These are phyloP conservation scores for Candida hungchunana DNA, from an alignment of 805 yeast species.

Conservation along the genomic window DNA sequence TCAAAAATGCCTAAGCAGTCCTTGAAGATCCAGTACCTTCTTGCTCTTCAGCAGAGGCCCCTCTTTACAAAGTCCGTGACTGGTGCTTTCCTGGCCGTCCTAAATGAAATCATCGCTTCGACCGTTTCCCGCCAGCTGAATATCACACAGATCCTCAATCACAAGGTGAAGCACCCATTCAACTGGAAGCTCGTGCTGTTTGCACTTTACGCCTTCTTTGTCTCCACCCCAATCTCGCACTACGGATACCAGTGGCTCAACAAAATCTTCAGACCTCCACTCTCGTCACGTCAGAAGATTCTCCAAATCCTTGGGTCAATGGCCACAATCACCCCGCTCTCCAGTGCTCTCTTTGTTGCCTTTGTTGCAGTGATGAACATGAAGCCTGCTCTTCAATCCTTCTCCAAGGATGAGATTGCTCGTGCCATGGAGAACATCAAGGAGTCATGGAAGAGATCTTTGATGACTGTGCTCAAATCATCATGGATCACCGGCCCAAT, in stretches of 20 bases:
- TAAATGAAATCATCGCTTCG: conserved; percentile 57
- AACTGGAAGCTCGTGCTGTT: conserved; percentile 43
- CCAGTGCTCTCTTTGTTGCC: conserved; percentile 43
- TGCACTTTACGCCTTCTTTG: conserved; percentile 50
- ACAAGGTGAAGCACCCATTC: conserved; percentile 23
- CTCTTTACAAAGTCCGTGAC: conserved; percentile 56
- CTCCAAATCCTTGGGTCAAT: conserved; percentile 49
- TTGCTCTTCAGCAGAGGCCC: conserved; percentile 43
- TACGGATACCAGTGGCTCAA: conserved; percentile 45
- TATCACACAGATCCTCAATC: conserved; percentile 16
- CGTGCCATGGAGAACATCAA: conserved; percentile 19
- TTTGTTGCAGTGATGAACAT: conserved; percentile 50
- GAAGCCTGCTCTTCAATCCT: conserved; percentile 17
- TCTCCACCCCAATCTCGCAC: conserved; percentile 58
- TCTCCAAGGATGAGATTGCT: conserved; percentile 12
- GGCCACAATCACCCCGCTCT: conserved; percentile 51
- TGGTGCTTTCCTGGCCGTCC: conserved; percentile 47
- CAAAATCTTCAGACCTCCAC: conserved; percentile 39
- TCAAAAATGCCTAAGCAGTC: conserved; percentile 3
- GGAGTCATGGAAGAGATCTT: conserved; percentile 36
- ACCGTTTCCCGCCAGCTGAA: conserved; percentile 43
- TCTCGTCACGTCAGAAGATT: conserved; percentile 36
- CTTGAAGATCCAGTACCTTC: conserved; percentile 31
- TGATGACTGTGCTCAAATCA: conserved; percentile 42
- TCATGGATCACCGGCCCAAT: conserved; percentile 52